These are phyloP conservation scores for Anisogramma anomala DNA, from an alignment of 2,329 filamentous ascomycete species.

Conservation along the genomic window DNA sequence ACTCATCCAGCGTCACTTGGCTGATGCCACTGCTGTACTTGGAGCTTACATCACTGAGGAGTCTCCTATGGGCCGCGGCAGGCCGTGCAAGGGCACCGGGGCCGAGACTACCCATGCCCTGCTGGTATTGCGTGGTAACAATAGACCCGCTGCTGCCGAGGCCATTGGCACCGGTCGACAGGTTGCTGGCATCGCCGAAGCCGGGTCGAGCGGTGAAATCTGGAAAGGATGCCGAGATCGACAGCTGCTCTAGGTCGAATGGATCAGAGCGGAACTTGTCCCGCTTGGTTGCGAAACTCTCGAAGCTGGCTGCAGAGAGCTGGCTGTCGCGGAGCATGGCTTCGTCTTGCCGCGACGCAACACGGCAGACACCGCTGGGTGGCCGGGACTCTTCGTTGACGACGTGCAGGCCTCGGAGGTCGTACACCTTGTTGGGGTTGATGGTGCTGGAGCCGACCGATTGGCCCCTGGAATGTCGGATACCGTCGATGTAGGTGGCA, in stretches of 20 bases:
- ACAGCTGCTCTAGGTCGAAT: conserved; percentile 50
- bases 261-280: conserved; percentile 52
- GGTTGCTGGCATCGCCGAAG: conserved; percentile 21
- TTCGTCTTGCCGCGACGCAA: not conserved
- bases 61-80: conserved; percentile 24
- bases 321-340: conserved; percentile 24
- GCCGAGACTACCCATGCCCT: conserved; percentile 15
- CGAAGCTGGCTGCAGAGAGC: conserved; percentile 33
- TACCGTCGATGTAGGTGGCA: conserved; percentile 34
- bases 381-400: conserved; percentile 12
- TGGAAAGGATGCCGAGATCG: conserved; percentile 18
- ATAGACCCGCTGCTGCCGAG: conserved; percentile 1
- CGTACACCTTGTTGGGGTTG: conserved; percentile 17
- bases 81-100: conserved; percentile 19
- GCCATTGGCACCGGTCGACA: conserved; percentile 16
- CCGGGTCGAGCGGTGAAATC: conserved; percentile 20
- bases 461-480: conserved; percentile 37
- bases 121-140: conserved; percentile 9
- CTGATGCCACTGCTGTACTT: conserved; percentile 42
- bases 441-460: conserved; percentile 25
- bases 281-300: conserved; percentile 34
- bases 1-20: conserved; percentile 26
- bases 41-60: conserved; percentile 28
- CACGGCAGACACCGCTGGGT: not conserved
- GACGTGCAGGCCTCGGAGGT: conserved; percentile 3